A percentile compares a stretch with the other conserved stretches of the same genome.
These are phyloP conservation scores for Massariosphaeria phaeospora DNA, from an alignment of 495 filamentous ascomycete species.

Conservation along the genomic window DNA sequence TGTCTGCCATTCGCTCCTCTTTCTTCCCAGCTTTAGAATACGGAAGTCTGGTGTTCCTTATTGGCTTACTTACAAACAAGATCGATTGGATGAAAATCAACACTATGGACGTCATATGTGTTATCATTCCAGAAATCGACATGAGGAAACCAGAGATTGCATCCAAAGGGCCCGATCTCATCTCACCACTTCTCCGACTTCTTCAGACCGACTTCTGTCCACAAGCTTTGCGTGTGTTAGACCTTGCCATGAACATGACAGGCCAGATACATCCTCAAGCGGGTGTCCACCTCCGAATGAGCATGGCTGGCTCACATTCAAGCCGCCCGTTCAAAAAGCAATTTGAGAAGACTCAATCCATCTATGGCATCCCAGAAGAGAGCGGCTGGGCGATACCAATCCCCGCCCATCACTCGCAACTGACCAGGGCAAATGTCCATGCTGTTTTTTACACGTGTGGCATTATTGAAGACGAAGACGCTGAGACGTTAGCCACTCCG, in stretches of 20 bases:
- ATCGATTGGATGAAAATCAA: constrained; percentile 84
- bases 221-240: constrained; percentile 82
- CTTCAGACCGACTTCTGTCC: constrained; percentile 91
- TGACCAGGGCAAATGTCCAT: constrained; percentile 87
- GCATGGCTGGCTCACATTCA: constrained; percentile 79
- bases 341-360: constrained; percentile 85
- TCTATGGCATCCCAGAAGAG: constrained; percentile 94
- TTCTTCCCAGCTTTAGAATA: constrained; percentile 84
- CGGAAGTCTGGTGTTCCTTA: constrained; percentile 77
- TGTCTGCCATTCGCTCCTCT: constrained; percentile 68
- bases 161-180: constrained; percentile 86
- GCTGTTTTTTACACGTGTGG: constrained; percentile 90
- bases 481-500: constrained; percentile 62
- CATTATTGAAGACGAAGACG: constrained; percentile 51
- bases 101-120: constrained; percentile 83
- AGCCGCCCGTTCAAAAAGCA: constrained; percentile 76
- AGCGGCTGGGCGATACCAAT: constrained; percentile 95
- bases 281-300: constrained; percentile 91
- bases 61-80: constrained; percentile 86
- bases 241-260: constrained; percentile 90
- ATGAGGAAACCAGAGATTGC: constrained; percentile 89
- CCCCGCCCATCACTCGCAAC: constrained; percentile 78
- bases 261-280: constrained; percentile 74
- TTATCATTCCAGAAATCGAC: constrained; percentile 83
- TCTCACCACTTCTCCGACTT: constrained; percentile 84